Evolutionary conservation across 2,329 filamentous ascomycete genomes (phyloP).

Genomic region (Fusarium sp.): DNA sequence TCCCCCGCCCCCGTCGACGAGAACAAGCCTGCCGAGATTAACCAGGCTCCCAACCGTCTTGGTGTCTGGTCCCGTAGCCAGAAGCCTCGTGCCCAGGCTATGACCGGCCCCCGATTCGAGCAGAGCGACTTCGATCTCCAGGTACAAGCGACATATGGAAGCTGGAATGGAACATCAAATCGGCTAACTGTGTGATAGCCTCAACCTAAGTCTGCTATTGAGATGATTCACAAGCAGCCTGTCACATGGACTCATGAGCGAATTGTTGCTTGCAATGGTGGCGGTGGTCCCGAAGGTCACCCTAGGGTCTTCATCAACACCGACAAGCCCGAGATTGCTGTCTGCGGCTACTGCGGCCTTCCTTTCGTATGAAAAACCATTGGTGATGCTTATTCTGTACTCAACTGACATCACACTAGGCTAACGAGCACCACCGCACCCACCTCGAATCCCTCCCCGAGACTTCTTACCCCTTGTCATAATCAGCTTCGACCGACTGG

Average conservation of each 20-base stretch:
- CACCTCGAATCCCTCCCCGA: constrained; percentile 86
- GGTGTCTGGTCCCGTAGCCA: constrained; percentile 90
- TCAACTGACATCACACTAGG: constrained; percentile 66
- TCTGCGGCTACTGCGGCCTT: constrained; percentile 92
- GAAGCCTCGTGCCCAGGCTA: constrained; percentile 83
- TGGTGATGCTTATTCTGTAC: neutral
- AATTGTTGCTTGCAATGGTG: constrained; percentile 90
- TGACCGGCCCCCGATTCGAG: constrained; percentile 96
- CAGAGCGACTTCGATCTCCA: constrained; percentile 95
- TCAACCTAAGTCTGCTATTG: constrained; percentile 89
- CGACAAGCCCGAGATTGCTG: constrained; percentile 94
- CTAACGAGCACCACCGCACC: constrained; percentile 88
- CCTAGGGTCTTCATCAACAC: constrained; percentile 97
- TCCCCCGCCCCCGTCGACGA: constrained; percentile 62
- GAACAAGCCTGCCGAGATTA: constrained; percentile 63
- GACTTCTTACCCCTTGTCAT: constrained; percentile 85
- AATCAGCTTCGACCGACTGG: constrained; percentile 41
- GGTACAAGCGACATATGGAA: constrained; percentile 68
- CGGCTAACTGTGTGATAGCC: constrained; percentile 71
- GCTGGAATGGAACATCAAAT: constrained; percentile 17
- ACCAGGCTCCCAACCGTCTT: constrained; percentile 89
- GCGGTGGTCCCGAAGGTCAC: constrained; percentile 90
- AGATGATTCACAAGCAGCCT: constrained; percentile 95
- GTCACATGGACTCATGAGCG: constrained; percentile 91
- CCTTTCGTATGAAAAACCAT: constrained; percentile 81